Conservation (phyloP, 345 rosid species). For the Arabis hirsuta region DNA sequence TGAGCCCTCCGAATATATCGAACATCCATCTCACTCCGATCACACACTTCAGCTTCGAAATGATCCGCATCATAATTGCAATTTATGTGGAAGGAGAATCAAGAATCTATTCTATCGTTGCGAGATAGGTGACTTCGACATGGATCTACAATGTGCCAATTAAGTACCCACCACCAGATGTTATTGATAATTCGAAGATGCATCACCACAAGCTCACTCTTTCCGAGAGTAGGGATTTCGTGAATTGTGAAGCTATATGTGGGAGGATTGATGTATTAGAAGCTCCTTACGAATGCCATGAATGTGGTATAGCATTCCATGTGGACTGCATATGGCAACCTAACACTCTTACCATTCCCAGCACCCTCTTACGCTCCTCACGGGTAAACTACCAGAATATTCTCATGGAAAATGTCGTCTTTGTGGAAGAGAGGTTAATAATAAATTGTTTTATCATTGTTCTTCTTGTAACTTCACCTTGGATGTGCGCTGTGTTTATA, state of each 20-base stretch:
- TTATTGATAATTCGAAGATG: not conserved
- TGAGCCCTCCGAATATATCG: not conserved
- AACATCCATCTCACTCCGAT: not conserved
- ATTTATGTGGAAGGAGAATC: not conserved
- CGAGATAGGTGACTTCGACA: not conserved
- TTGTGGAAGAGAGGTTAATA: no score
- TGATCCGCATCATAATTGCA: not conserved
- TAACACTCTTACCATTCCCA: not conserved
- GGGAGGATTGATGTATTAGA: not conserved
- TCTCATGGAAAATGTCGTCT: no score
- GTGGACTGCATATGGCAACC: not conserved
- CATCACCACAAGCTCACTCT: slow-evolving; percentile 3
- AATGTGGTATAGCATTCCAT: slow-evolving; percentile 1
- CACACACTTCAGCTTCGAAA: not conserved
- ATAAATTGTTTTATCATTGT: no score
- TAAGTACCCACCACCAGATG: slow-evolving; percentile 6
- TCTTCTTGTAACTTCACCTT: no score
- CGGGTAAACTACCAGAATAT: no score
- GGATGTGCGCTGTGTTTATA: no score
- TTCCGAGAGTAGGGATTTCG: not conserved
- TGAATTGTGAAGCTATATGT: no score
- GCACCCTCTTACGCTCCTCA: not conserved
- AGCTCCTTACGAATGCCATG: not conserved
- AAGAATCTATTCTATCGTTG: not conserved
- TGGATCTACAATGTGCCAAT: not conserved